phyloP scores from a whole-genome alignment of 192 early-diverging fungal genomes.

The Podila horticola region DNA sequence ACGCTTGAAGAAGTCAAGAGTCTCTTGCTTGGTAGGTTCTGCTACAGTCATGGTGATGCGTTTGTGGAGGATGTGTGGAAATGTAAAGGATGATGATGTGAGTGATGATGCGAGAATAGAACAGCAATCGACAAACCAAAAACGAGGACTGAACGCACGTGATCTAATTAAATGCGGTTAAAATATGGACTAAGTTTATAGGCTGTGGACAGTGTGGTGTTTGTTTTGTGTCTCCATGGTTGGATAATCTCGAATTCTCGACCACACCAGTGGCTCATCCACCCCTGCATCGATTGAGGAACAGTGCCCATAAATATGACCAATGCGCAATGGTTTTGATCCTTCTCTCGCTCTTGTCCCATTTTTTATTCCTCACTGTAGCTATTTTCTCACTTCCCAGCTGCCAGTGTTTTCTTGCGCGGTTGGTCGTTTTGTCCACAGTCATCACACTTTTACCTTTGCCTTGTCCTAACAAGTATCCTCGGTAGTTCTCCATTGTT shows the following conservation, averaged over 20 bases:
- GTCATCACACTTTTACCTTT: too few relatives aligned
- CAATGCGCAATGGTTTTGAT: background rate
- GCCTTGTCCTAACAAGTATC: background rate
- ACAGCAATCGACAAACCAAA: background rate
- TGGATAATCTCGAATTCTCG: too few relatives aligned
- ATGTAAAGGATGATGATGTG: background rate
- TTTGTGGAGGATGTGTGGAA: conserved; percentile 4
- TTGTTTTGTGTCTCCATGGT: too few relatives aligned
- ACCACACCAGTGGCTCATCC: background rate
- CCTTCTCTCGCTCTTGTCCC: conserved; percentile 18
- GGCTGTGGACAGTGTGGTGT: too few relatives aligned
- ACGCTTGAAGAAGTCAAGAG: conserved; percentile 59
- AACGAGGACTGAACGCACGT: background rate
- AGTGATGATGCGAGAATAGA: background rate
- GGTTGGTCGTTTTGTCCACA: background rate
- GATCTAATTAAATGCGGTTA: background rate
- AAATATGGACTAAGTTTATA: background rate
- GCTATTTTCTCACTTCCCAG: background rate
- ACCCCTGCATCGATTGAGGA: background rate
- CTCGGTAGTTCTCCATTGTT: too few relatives aligned
- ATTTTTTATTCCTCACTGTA: background rate
- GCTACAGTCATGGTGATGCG: conserved; percentile 40
- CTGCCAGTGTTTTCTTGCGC: background rate
- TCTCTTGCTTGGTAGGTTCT: conserved; percentile 59
- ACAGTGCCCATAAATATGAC: background rate